A percentile compares a stretch with the other conserved stretches of the same genome.
Evolutionary conservation across 2,329 filamentous ascomycete species (phyloP).

Genomic region (Leptographium lundbergii): DNA sequence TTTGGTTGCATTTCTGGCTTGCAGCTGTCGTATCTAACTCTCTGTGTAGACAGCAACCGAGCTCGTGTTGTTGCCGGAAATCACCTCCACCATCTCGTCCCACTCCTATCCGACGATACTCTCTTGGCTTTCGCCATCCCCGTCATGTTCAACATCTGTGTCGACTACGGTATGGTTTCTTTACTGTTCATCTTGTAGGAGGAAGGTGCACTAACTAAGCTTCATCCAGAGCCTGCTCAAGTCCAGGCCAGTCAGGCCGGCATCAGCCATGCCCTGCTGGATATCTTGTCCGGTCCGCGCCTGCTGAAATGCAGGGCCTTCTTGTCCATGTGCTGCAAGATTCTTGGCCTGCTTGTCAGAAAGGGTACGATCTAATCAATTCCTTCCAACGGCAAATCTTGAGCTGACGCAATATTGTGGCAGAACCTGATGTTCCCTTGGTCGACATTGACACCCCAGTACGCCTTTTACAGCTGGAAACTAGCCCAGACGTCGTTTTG

Average conservation of each 20-base stretch:
- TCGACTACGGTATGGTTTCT: conserved; percentile 42
- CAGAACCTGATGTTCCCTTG: conserved; percentile 31
- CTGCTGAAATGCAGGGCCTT: conserved; percentile 28
- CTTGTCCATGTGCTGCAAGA: conserved; percentile 41
- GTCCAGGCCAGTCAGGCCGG: conserved; percentile 37
- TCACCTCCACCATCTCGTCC: conserved; percentile 33
- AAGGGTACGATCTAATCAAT: conserved; percentile 26
- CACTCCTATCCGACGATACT: conserved; percentile 32
- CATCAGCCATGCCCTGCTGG: conserved; percentile 35
- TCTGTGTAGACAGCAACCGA: conserved; percentile 41
- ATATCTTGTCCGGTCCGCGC: conserved; percentile 33
- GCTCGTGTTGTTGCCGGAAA: conserved; percentile 38
- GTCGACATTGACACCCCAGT: conserved; percentile 34
- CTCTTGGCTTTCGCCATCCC: conserved; percentile 41
- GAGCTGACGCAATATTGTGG: not conserved
- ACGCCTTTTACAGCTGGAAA: conserved; percentile 37
- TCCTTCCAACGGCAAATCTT: not conserved
- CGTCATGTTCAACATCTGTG: conserved; percentile 49
- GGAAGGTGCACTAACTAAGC: not conserved
- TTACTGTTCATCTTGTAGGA: not conserved
- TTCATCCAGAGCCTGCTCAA: conserved; percentile 40
- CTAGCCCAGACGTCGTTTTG: conserved; percentile 23
- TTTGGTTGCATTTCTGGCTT: not conserved
- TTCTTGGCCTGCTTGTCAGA: conserved; percentile 38
- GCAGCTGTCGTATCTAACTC: not conserved